phyloP scores from a whole-genome alignment of 2,329 filamentous ascomycete species.

The Venturia asperata region DNA sequence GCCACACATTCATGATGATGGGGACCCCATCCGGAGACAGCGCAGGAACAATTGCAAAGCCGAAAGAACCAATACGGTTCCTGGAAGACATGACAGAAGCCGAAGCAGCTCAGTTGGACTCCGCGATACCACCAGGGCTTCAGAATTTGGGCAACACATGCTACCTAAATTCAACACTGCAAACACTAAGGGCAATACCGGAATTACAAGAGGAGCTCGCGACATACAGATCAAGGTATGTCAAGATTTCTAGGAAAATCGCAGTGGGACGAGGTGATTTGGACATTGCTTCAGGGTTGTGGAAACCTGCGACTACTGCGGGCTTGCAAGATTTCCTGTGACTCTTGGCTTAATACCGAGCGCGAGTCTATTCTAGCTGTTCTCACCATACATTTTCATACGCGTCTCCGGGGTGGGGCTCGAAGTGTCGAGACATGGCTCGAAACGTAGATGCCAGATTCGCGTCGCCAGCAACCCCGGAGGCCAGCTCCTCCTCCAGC shows the following conservation, averaged over 20 bases:
- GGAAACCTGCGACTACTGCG: not conserved
- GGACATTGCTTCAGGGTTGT: not conserved
- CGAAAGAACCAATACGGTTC: constrained; percentile 77
- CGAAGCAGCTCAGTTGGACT: constrained; percentile 73
- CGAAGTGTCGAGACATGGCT: not conserved
- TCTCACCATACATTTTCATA: too few species aligned
- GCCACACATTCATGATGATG: constrained; percentile 92
- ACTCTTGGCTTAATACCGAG: not conserved
- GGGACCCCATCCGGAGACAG: constrained; percentile 69
- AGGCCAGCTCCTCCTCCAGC: not conserved
- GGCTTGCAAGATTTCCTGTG: not conserved
- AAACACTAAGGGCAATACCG: constrained; percentile 79
- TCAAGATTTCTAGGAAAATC: constrained; percentile 27
- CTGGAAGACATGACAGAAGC: constrained; percentile 97
- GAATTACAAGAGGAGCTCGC: constrained; percentile 76
- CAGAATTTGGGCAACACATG: constrained; percentile 95
- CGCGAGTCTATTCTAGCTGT: not conserved
- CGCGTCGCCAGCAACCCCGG: not conserved
- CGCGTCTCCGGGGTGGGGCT: not conserved
- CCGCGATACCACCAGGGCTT: constrained; percentile 79
- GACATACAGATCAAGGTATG: constrained; percentile 48
- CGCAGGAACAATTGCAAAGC: constrained; percentile 51
- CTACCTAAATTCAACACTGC: constrained; percentile 96
- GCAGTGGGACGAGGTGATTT: constrained; percentile 19
- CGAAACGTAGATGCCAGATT: not conserved